Evolutionary conservation across 2,329 filamentous ascomycete genomes (phyloP).

Genomic region (Aspergillus pseudoglaucus): DNA sequence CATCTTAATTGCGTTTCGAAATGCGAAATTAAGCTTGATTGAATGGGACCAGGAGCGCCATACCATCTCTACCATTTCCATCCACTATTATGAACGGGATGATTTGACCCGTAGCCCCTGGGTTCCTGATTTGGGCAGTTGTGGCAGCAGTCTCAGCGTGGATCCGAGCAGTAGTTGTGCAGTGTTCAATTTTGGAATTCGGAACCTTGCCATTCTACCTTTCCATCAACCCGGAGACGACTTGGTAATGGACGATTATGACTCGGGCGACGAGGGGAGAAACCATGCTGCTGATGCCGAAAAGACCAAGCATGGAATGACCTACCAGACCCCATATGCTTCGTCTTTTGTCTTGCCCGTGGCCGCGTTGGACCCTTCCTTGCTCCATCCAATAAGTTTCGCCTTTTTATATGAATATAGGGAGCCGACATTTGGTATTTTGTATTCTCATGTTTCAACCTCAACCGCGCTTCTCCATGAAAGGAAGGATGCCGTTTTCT

Average conservation of each 20-base stretch:
- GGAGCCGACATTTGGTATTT: constrained; percentile 92
- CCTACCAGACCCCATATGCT: constrained; percentile 63
- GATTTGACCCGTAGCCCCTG: constrained; percentile 78
- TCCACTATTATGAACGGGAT: constrained; percentile 97
- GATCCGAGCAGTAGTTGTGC: constrained; percentile 92
- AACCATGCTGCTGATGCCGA: constrained; percentile 31
- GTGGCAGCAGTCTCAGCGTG: constrained; percentile 73
- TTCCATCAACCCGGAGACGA: constrained; percentile 84
- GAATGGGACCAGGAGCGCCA: constrained; percentile 85
- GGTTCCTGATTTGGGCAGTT: constrained; percentile 67
- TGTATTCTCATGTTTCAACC: constrained; percentile 68
- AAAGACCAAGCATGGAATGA: constrained; percentile 27
- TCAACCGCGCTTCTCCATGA: constrained; percentile 68
- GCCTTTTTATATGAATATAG: constrained; percentile 94
- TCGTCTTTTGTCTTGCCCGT: constrained; percentile 90
- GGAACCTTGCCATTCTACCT: constrained; percentile 86
- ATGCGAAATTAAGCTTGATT: constrained; percentile 86
- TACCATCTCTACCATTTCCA: constrained; percentile 78
- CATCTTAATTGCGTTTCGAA: constrained; percentile 74
- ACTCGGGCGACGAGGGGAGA: constrained; percentile 69
- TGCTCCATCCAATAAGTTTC: constrained; percentile 85
- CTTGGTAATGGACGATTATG: constrained; percentile 85
- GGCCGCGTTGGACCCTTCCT: constrained; percentile 75
- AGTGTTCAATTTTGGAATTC: constrained; percentile 81
- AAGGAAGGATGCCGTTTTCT: constrained; percentile 77